Evolutionary conservation across 352 stramenopile species (phyloP), one percentile per base, ranked within the genome.

Genomic region (Pythium aristosporum): DNA sequence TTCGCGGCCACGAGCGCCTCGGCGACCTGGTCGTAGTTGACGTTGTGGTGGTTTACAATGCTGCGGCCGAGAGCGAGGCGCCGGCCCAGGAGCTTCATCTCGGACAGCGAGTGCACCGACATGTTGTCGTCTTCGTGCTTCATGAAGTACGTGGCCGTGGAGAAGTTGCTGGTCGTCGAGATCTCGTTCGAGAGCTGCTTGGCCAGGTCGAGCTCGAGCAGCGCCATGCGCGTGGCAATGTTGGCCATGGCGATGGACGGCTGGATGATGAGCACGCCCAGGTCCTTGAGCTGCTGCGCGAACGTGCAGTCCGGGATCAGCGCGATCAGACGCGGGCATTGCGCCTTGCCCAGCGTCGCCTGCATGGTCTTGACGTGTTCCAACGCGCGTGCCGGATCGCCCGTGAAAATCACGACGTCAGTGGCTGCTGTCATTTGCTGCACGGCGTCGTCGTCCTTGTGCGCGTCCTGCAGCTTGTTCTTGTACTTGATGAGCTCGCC

Each of bases 401-500:
- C 81, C 51, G 79, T 88, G 56, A 90, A 88, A 13, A 90, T 74
- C 16, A 90, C 51, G 21, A 85, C 79, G 50, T 89, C 80, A 16
- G 79, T 80, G 6, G 72, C 54, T 5, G 74, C 63, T 0, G 42
- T 71, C 70, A 87, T 75, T 16, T 69, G 62, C n/a, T 78, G 63
- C 28, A 83, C 30, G 16, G 79, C 48, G 18, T 71, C 28, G 28
- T 62, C 57, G 0, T 70, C n/a, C 6, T 21, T 12, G 9, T 59
- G 52, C n/a, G 21, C 20, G 16, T 87, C 71, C 18, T 69, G 69
- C 6, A 86, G 59, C 28, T 87, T 86, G 71, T 88, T 86, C 68
- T 84, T 86, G 68, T 76, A 88, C 59, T 76, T 75, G 52, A 87
- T 88, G 20, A 87, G 67, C 18, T 89, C 76, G n/a, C 68, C 78